Evolutionary conservation across 495 filamentous ascomycete species (phyloP).

Genomic region (Saxispiralis lemnorum): DNA sequence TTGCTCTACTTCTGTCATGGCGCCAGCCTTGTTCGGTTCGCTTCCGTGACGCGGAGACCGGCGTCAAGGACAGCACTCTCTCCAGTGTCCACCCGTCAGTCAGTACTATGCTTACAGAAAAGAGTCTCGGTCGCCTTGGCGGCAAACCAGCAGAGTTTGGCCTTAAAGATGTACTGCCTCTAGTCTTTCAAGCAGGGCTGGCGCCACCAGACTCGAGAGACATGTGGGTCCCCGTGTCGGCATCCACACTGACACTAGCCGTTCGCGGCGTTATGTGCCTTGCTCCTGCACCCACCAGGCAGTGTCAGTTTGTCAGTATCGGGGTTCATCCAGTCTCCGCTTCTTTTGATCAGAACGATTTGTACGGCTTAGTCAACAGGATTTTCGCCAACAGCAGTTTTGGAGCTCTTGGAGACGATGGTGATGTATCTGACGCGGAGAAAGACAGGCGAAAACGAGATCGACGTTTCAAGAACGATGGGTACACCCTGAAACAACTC

Average conservation of each 20-base stretch:
- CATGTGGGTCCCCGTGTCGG: slow-evolving; percentile 52
- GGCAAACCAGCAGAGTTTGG: slow-evolving; percentile 3
- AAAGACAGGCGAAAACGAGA: slow-evolving; percentile 25
- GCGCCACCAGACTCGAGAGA: slow-evolving; percentile 32
- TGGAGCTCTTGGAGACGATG: slow-evolving; percentile 39
- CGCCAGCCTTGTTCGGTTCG: slow-evolving; percentile 18
- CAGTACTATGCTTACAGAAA: slow-evolving; percentile 5
- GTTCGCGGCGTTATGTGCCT: slow-evolving; percentile 55
- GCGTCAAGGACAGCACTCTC: neutral
- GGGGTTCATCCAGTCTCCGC: slow-evolving; percentile 34
- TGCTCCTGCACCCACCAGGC: slow-evolving; percentile 48
- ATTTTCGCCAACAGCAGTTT: slow-evolving; percentile 66
- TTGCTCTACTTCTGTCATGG: slow-evolving; percentile 53
- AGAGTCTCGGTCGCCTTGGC: slow-evolving; percentile 2
- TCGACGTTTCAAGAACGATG: slow-evolving; percentile 29
- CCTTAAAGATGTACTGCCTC: slow-evolving; percentile 20
- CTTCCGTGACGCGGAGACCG: slow-evolving; percentile 23
- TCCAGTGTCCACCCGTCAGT: neutral
- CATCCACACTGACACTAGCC: slow-evolving; percentile 38
- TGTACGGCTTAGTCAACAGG: slow-evolving; percentile 66
- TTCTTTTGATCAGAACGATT: slow-evolving; percentile 38
- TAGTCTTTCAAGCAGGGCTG: slow-evolving; percentile 48
- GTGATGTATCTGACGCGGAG: slow-evolving; percentile 21
- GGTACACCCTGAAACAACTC: slow-evolving; percentile 38
- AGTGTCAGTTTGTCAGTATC: slow-evolving; percentile 62